Base-by-base conservation (phyloP, 2,329 filamentous ascomycete genomes). In the Colletotrichum gigasporum region DNA sequence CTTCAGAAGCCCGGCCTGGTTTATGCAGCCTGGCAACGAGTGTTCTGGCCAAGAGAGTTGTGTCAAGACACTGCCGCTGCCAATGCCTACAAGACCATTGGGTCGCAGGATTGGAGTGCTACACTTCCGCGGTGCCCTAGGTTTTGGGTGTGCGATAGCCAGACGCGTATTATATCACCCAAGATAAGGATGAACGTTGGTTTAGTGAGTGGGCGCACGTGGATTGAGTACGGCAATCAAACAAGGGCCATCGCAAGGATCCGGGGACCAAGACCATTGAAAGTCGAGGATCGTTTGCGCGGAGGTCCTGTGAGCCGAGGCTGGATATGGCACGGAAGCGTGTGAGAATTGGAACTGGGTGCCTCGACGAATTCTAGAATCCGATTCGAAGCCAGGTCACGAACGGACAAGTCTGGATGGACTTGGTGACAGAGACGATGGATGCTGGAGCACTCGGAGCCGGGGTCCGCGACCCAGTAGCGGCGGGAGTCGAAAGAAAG, bases 111-210 rank as follows among this genome's bases (percentile, higher is more conserved):
- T 18, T 12, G 28, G 18, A 30, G 16, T 54, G 57, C 39, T 54
- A 60, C 39, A 44, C 39, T 45, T 60, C 48, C 57, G 57, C 39
- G 39, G 47, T 54, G 30, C 47, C 7, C 44, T 12, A 39, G 20
- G 39, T 35, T 59, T 60, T 54, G 30, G 39, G 20, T 26, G 48
- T 34, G 48, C n/a, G 26, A 54, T 60, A 60, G 16, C 26, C 34
- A 32, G 6, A 11, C 7, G 4, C 39, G 48, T 16, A 12, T 22
- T 60, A 54, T 47, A 60, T 16, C 41, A 20, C 39, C 35, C 22
- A 37, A 37, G 39, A 45, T 45, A 54, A 39, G 57, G 48, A 60
- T 47, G 57, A 47, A 54, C 57, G 30, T 22, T 52, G 32, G 20
- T 12, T 37, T 54, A 35, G 22, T 26, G 20, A 9, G 39, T 18